Conservation (phyloP, 2,329 filamentous ascomycete genomes). For the Exophiala sp. region DNA sequence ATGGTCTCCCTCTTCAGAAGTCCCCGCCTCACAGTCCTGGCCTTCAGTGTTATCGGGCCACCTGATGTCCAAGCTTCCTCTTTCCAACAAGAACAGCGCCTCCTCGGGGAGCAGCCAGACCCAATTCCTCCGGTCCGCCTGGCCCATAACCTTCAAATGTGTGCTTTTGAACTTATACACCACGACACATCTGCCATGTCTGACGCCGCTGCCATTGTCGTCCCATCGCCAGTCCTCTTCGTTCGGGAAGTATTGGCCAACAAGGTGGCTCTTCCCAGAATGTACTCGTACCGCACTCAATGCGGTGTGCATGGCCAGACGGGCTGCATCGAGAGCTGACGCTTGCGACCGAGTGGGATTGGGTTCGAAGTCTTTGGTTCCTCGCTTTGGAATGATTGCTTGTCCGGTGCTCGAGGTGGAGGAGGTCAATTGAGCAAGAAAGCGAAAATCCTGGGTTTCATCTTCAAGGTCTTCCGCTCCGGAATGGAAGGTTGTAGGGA, state of each 20-base stretch:
- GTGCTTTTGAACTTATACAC: slow-evolving; percentile 67
- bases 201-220: slow-evolving; percentile 21
- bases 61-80: slow-evolving; percentile 79
- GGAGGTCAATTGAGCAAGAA: slow-evolving; percentile 55
- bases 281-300: slow-evolving; percentile 72
- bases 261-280: slow-evolving; percentile 56
- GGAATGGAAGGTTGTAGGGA: slow-evolving; percentile 28
- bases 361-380: slow-evolving; percentile 95
- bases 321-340: slow-evolving; percentile 69
- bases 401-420: slow-evolving; percentile 32
- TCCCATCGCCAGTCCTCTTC: slow-evolving; percentile 20
- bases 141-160: slow-evolving; percentile 71
- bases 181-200: slow-evolving; percentile 43
- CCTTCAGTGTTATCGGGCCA: slow-evolving; percentile 59
- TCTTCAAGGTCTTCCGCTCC: slow-evolving; percentile 65
- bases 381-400: slow-evolving; percentile 68
- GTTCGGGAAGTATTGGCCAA: slow-evolving; percentile 60
- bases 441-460: slow-evolving; percentile 79
- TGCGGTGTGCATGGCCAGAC: slow-evolving; percentile 82
- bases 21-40: no score
- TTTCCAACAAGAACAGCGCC: slow-evolving; percentile 79
- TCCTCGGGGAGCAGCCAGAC: slow-evolving; percentile 89
- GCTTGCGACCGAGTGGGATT: slow-evolving; percentile 81
- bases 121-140: slow-evolving; percentile 57
- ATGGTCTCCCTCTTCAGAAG: not conserved